phyloP scores from a whole-genome alignment of 148 eudicot species.

The Fagopyrum tataricum region DNA sequence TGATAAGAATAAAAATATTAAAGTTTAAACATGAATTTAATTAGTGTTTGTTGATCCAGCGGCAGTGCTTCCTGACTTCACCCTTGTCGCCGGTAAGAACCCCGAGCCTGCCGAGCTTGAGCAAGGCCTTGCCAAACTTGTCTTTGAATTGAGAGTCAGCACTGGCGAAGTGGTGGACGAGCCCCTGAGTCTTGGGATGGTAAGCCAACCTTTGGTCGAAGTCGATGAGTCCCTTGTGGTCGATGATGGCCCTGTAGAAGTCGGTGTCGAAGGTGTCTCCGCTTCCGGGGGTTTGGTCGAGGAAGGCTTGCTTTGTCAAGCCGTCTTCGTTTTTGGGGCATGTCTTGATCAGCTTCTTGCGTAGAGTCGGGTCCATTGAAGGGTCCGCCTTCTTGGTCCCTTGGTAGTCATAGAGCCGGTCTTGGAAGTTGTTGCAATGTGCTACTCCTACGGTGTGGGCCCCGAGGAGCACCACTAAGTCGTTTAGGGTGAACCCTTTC shows the following conservation, averaged over 20 bases:
- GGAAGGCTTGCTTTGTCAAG: slow-evolving; percentile 19
- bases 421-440: slow-evolving; percentile 40
- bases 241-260: slow-evolving; percentile 40
- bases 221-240: slow-evolving; percentile 28
- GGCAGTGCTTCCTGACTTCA: slow-evolving; percentile 44
- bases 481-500: not conserved
- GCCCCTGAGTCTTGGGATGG: slow-evolving; percentile 24
- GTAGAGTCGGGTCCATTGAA: slow-evolving; percentile 20
- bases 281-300: slow-evolving; percentile 48
- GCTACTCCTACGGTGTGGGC: slow-evolving; percentile 51
- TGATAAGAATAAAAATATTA: too few species aligned
- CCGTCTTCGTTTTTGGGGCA: not conserved
- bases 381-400: not conserved
- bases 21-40: too few species aligned
- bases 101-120: slow-evolving; percentile 43
- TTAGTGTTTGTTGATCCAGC: slow-evolving; percentile 13
- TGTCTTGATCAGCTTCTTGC: slow-evolving; percentile 9
- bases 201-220: slow-evolving; percentile 49
- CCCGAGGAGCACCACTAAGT: slow-evolving; percentile 17
- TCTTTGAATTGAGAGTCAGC: slow-evolving; percentile 25
- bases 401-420: slow-evolving; percentile 48
- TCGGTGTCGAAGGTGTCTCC: slow-evolving; percentile 39
- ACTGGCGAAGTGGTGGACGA: slow-evolving; percentile 28
- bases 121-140: slow-evolving; percentile 59
- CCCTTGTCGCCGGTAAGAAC: slow-evolving; percentile 47